Conservation (phyloP, 2,329 filamentous ascomycete species). For the Aureobasidium lini region DNA sequence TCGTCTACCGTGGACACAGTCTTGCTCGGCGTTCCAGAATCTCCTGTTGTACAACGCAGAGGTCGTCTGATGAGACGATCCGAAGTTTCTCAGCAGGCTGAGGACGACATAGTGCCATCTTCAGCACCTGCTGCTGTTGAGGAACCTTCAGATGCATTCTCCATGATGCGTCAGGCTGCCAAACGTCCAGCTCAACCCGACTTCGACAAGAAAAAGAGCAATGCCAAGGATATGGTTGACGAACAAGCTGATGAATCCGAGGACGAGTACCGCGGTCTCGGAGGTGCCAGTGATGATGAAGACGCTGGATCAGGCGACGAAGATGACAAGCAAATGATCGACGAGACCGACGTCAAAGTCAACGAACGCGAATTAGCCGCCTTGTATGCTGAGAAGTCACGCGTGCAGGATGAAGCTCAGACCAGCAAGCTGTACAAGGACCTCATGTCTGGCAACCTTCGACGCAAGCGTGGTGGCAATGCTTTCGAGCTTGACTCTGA, state of each 20-base stretch:
- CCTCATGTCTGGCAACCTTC: constrained; percentile 79
- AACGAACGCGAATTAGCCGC: constrained; percentile 78
- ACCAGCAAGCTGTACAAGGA: constrained; percentile 90
- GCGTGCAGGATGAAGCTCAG: constrained; percentile 73
- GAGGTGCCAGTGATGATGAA: constrained; percentile 82
- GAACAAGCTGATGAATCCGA: constrained; percentile 97
- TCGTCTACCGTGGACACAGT: constrained; percentile 65
- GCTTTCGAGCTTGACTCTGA: constrained; percentile 67
- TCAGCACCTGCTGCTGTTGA: neutral
- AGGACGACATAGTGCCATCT: constrained; percentile 30
- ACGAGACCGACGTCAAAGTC: constrained; percentile 66
- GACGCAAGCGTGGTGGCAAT: constrained; percentile 65
- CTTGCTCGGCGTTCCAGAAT: constrained; percentile 50
- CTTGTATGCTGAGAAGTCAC: constrained; percentile 75
- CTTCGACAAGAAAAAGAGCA: constrained; percentile 80
- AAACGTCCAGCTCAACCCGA: constrained; percentile 47
- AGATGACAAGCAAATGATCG: constrained; percentile 80
- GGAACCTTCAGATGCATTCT: constrained; percentile 51
- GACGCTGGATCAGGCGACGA: constrained; percentile 67
- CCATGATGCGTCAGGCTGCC: constrained; percentile 60
- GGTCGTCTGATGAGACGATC: constrained; percentile 44
- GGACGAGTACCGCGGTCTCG: constrained; percentile 92
- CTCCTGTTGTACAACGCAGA: constrained; percentile 50
- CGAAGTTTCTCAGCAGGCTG: constrained; percentile 38
- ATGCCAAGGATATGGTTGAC: constrained; percentile 78